These are phyloP conservation scores for Cucumis cinereus DNA, from an alignment of 306 rosid species.

Conservation along the genomic window DNA sequence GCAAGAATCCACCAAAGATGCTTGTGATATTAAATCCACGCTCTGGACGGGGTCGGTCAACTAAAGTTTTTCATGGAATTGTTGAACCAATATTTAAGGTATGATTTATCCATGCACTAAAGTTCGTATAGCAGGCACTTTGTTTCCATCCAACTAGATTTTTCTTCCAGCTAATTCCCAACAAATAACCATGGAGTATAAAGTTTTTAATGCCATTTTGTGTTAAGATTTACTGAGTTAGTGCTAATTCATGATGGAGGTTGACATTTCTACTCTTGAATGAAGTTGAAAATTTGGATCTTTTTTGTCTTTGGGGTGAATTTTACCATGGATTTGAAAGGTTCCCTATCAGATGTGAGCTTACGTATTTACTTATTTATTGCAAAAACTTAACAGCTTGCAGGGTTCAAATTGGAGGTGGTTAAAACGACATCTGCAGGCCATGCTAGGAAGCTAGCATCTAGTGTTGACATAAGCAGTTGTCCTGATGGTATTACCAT, in stretches of 20 bases:
- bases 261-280: neutral
- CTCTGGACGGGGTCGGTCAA: slow-evolving; percentile 94
- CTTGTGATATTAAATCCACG: slow-evolving; percentile 95
- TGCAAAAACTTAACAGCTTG: slow-evolving; percentile 63
- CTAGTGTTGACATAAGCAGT: slow-evolving; percentile 71
- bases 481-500: slow-evolving; percentile 84
- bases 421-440: slow-evolving; percentile 89
- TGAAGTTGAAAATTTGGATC: neutral
- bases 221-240: neutral
- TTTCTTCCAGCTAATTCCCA: neutral
- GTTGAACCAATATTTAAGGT: slow-evolving; percentile 96
- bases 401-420: slow-evolving; percentile 94
- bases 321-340: neutral
- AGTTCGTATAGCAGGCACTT: neutral
- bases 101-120: slow-evolving; percentile 4
- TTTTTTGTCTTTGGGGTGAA: neutral
- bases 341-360: neutral
- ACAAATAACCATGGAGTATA: neutral
- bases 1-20: slow-evolving; percentile 89
- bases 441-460: slow-evolving; percentile 85
- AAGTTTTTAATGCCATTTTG: neutral
- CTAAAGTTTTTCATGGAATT: slow-evolving; percentile 70
- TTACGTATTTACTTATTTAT: neutral
- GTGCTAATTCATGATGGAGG: neutral
- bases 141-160: neutral